These are phyloP conservation scores for Petunia hybrid DNA, from an alignment of 305 asterid species.

Conservation along the genomic window DNA sequence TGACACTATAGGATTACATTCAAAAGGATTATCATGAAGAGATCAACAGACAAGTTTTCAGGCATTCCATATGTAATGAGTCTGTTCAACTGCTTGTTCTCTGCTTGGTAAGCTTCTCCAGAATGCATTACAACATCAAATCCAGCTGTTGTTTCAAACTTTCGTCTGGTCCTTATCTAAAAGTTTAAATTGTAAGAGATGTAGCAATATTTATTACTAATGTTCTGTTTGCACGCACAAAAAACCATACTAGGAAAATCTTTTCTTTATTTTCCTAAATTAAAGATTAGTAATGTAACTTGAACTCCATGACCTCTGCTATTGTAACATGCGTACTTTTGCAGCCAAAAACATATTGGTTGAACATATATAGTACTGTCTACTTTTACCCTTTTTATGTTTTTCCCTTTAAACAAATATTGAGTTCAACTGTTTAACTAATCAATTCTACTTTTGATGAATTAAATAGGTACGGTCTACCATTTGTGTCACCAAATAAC, in stretches of 20 bases:
- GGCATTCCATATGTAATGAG: constrained; percentile 67
- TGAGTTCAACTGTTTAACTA: neutral
- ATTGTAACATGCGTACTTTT: neutral
- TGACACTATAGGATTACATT: constrained; percentile 53
- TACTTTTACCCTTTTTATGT: neutral
- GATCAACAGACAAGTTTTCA: constrained; percentile 66
- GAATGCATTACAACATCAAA: no score
- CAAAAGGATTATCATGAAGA: constrained; percentile 60
- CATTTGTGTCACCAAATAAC: constrained; percentile 59
- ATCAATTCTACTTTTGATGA: neutral
- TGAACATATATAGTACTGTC: neutral
- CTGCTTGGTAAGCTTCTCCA: constrained; percentile 52
- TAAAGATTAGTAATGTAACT: neutral
- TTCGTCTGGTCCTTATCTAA: no score
- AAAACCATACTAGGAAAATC: no score
- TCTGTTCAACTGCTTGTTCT: constrained; percentile 68
- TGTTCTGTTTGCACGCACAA: neutral
- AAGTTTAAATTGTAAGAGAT: neutral
- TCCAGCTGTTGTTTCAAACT: no score
- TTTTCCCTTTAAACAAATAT: neutral
- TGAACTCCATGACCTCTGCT: neutral
- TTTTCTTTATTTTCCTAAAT: neutral
- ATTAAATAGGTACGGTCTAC: constrained; percentile 62
- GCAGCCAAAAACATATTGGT: no score
- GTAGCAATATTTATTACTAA: neutral